Base-by-base conservation (phyloP, 2,329 filamentous ascomycete genomes). In the Epichloe amarillans region DNA sequence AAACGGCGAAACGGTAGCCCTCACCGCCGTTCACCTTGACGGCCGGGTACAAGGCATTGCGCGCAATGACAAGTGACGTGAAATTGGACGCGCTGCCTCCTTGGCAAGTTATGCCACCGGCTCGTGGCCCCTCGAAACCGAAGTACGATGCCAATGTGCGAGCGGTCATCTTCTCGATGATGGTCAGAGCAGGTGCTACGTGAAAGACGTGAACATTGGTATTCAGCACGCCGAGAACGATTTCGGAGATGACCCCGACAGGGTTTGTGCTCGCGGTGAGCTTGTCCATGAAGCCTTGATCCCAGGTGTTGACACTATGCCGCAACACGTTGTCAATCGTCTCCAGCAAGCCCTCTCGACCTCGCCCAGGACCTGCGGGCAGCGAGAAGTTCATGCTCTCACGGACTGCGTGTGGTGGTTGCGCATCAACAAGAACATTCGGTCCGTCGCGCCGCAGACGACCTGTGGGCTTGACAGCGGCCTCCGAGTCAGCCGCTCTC, bases 231-330 rank as follows among this genome's bases (percentile, higher is more conserved):
- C 86, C 83, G 21, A 97, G 78, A 10, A 96, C 73, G 51, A 97
- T 72, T 61, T 97, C 91, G 2, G 88, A 84, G 15, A 84, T 82
- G 0, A 97, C 76, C n/a, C 91, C 91, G 61, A 84, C 82, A 42
- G 91, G 84, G 62, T 93, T 93, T 30, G 87, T 93, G 55, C 83
- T 84, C n/a, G 85, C 81, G 66, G 95, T 97, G 15, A 97, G 73
- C 70, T 97, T 97, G 69, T 96, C 90, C 61, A 97, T 69, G 68
- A 97, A 97, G 8, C 91, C 91, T 66, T 95, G 90, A 62, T 95
- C 86, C 87, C 90, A 96, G n/a, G 90, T 96, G 69, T 97, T 97
- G 61, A 97, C 91, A 61, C 85, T 91, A 67, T 94, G 88, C 55
- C 79, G 75, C 39, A 96, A 73, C 21, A 96, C 74, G 54, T 82